Evolutionary conservation across 352 stramenopile species (phyloP).

Genomic region (Phytophthora megakarya): DNA sequence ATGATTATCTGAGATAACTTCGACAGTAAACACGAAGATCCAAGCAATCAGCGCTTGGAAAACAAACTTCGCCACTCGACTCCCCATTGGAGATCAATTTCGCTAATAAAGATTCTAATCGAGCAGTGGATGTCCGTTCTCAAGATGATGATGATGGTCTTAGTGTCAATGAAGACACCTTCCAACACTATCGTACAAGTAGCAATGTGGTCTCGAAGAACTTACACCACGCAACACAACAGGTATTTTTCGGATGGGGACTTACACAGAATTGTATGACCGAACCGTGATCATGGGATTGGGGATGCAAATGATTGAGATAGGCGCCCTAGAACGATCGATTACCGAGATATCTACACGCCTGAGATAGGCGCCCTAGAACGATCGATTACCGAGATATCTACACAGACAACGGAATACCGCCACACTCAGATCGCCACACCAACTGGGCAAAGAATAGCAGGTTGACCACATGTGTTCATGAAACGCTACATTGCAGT

Average conservation of each 20-base stretch:
- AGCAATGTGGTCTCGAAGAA: conserved; percentile 8
- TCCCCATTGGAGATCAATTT: conserved; percentile 3
- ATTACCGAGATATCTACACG: conserved; percentile 26
- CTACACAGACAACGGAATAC: too few species aligned
- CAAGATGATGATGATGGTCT: conserved; percentile 2
- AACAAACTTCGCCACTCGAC: background rate
- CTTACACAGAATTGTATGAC: conserved; percentile 13
- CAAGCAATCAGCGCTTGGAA: background rate
- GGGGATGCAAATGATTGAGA: conserved; percentile 28
- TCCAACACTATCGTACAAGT: conserved; percentile 9
- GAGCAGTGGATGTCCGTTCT: conserved; percentile 10
- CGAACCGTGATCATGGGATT: conserved; percentile 17
- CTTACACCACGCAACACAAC: conserved; percentile 9
- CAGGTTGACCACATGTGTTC: too few species aligned
- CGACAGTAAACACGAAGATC: background rate
- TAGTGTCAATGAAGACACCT: background rate
- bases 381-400: conserved; percentile 31
- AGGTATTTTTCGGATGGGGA: conserved; percentile 7
- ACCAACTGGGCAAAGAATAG: too few species aligned
- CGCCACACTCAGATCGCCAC: too few species aligned
- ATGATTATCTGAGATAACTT: conserved; percentile 14
- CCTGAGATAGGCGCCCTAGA: conserved; percentile 22
- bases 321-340: conserved; percentile 21
- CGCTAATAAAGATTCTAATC: conserved; percentile 1
- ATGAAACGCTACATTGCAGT: too few species aligned